Percentiles rank a stretch among this genome's conserved stretches.
These are phyloP conservation scores for Nakataea oryzae DNA, from an alignment of 2,329 filamentous ascomycete species.

Conservation along the genomic window DNA sequence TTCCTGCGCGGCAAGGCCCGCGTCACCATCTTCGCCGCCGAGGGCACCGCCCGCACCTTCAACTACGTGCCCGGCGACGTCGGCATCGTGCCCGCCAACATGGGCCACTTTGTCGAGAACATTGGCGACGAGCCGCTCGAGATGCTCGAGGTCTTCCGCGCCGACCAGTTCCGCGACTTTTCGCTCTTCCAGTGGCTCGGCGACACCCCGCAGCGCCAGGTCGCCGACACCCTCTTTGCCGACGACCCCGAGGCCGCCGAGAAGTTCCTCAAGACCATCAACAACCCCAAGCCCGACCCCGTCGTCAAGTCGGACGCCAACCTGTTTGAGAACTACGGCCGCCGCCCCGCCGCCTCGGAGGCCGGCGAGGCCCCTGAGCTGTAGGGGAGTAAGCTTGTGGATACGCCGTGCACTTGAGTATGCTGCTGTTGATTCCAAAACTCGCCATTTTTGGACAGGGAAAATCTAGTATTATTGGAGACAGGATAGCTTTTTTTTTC, in stretches of 20 bases:
- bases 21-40: conserved; percentile 63
- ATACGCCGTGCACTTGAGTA: neutral
- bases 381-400: neutral
- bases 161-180: conserved; percentile 63
- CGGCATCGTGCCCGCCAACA: conserved; percentile 65
- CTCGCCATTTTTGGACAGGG: too few relatives aligned
- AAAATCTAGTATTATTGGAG: too few relatives aligned
- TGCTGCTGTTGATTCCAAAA: too few relatives aligned
- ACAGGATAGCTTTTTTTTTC: too few relatives aligned
- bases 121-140: conserved; percentile 66
- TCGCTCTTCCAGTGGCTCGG: conserved; percentile 68
- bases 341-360: neutral
- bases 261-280: conserved; percentile 51
- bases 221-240: conserved; percentile 56
- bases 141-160: conserved; percentile 66
- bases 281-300: conserved; percentile 50
- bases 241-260: conserved; percentile 49
- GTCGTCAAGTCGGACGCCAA: conserved; percentile 25
- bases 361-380: conserved; percentile 4
- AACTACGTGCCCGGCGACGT: conserved; percentile 68
- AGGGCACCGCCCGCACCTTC: conserved; percentile 62
- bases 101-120: conserved; percentile 77
- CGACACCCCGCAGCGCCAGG: conserved; percentile 56
- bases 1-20: conserved; percentile 64
- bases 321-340: conserved; percentile 1